Conservation (phyloP, 2,329 filamentous ascomycete genomes). For the Diaporthe ilicicola region DNA sequence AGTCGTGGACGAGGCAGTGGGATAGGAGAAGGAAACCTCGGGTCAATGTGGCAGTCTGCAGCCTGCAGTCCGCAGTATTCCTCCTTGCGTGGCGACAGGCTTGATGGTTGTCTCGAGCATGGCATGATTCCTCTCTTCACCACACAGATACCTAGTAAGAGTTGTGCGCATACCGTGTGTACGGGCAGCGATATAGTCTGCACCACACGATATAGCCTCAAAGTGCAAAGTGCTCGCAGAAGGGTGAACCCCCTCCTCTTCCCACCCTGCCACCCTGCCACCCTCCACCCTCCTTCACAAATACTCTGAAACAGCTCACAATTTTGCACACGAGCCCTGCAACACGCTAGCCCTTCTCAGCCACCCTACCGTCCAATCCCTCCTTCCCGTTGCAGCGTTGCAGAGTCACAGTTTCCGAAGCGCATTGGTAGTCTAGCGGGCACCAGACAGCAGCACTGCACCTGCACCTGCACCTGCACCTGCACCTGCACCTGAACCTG, state of each 20-base stretch:
- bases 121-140: too few species aligned
- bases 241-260: background rate
- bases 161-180: background rate
- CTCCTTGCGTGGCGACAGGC: too few species aligned
- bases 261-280: background rate
- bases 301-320: conserved; percentile 25
- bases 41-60: background rate
- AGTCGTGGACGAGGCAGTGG: background rate
- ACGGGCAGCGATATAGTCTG: conserved; percentile 14
- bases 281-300: conserved; percentile 16
- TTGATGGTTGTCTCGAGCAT: too few species aligned
- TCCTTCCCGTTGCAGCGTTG: conserved; percentile 15
- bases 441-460: background rate
- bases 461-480: too few species aligned
- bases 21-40: background rate
- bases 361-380: conserved; percentile 25
- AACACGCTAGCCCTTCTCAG: conserved; percentile 28
- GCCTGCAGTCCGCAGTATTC: too few species aligned
- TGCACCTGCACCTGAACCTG: too few species aligned
- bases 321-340: conserved; percentile 24
- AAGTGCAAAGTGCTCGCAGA: conserved; percentile 11
- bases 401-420: conserved; percentile 10
- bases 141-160: background rate
- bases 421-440: conserved; percentile 6
- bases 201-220: background rate